phyloP scores from a whole-genome alignment of 495 filamentous ascomycete genomes.

The Echria macrotheca region DNA sequence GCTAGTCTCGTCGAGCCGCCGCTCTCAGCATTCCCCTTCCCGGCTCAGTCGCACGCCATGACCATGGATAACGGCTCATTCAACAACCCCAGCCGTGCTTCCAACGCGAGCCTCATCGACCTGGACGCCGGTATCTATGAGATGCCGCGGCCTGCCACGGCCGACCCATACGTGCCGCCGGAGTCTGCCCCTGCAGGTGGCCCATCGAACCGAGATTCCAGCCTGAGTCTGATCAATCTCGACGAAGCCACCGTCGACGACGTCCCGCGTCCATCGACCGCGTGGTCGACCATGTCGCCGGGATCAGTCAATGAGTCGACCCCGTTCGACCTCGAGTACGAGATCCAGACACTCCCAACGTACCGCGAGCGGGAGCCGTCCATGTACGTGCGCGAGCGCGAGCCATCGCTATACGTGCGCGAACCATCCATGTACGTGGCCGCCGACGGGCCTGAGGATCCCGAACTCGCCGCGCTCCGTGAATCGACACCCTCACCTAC shows the following conservation, averaged over 20 bases:
- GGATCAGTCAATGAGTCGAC: conserved; percentile 4
- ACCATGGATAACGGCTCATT: neutral
- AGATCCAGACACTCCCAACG: neutral
- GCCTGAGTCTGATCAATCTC: conserved; percentile 10
- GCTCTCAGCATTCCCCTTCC: neutral
- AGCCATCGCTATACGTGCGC: neutral
- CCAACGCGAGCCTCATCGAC: conserved; percentile 6
- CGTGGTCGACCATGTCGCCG: conserved; percentile 6
- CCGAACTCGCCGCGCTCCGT: neutral
- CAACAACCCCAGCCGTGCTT: conserved; percentile 2
- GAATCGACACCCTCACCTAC: neutral
- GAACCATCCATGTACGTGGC: conserved; percentile 12
- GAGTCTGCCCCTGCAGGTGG: neutral
- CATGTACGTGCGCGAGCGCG: conserved; percentile 3
- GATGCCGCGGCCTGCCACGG: neutral
- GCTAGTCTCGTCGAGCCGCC: neutral
- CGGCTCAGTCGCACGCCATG: neutral
- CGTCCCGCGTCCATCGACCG: conserved; percentile 8
- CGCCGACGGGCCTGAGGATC: too few species aligned
- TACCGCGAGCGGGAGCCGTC: conserved; percentile 12
- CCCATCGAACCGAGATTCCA: conserved; percentile 6
- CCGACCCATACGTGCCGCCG: neutral
- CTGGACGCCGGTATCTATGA: conserved; percentile 4
- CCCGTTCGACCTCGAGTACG: conserved; percentile 14
- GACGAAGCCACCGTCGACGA: conserved; percentile 1